Conservation (phyloP, 495 filamentous ascomycete species). For the Talaromyces adpressus region DNA sequence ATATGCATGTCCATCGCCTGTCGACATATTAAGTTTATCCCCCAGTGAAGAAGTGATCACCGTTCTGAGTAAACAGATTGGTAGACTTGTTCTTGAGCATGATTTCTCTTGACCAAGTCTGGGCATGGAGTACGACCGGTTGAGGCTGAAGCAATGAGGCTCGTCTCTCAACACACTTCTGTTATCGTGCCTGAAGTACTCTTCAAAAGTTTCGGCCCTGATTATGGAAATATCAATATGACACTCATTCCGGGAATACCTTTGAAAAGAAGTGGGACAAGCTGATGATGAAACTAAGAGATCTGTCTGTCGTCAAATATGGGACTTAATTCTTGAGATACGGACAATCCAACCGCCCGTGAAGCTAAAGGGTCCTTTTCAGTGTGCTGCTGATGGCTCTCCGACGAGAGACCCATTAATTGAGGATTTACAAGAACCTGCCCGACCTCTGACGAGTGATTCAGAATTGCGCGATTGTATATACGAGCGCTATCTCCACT, state of each 20-base stretch:
- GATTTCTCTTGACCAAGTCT: conserved; percentile 16
- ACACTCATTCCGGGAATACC: conserved; percentile 13
- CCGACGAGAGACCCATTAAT: conserved; percentile 21
- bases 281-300: conserved; percentile 21
- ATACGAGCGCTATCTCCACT: conserved; percentile 28
- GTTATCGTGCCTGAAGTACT: conserved; percentile 20
- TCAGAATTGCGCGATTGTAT: conserved; percentile 26
- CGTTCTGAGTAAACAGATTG: conserved; percentile 16
- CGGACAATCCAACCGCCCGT: conserved; percentile 19
- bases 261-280: conserved; percentile 22
- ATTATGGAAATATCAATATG: conserved; percentile 20
- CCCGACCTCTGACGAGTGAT: conserved; percentile 22
- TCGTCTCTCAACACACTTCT: conserved; percentile 19
- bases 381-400: conserved; percentile 30
- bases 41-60: conserved; percentile 16
- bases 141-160: conserved; percentile 21
- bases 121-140: conserved; percentile 12
- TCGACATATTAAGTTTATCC: conserved; percentile 19
- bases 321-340: conserved; percentile 23
- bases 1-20: conserved; percentile 12
- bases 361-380: conserved; percentile 19
- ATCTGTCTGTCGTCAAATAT: conserved; percentile 26
- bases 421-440: conserved; percentile 22
- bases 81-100: conserved; percentile 14
- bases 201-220: conserved; percentile 2